These are phyloP conservation scores for Drechslerella dactyloides DNA, from an alignment of 2,329 filamentous ascomycete genomes.

Conservation along the genomic window DNA sequence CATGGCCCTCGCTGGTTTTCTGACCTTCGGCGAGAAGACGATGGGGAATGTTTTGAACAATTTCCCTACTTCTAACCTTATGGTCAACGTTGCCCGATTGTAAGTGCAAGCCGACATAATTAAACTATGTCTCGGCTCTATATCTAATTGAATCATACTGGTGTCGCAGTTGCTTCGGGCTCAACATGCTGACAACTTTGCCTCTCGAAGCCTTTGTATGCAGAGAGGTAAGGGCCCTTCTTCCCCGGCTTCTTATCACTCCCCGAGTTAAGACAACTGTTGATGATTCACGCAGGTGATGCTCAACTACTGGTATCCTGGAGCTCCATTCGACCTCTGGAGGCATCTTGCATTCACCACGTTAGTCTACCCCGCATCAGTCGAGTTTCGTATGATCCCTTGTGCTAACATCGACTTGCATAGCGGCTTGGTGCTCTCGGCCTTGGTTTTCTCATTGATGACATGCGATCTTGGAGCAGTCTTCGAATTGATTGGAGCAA, in stretches of 20 bases:
- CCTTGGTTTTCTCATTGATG: conserved; percentile 77
- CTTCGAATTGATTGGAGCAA: conserved; percentile 94
- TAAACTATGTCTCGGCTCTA: background rate
- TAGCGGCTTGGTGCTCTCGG: conserved; percentile 72
- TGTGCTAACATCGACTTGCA: background rate
- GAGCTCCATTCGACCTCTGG: conserved; percentile 78
- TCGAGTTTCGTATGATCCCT: background rate
- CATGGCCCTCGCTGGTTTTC: conserved; percentile 86
- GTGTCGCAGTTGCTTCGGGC: conserved; percentile 73
- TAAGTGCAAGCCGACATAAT: conserved; percentile 56
- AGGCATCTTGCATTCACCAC: conserved; percentile 88
- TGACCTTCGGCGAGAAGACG: conserved; percentile 90
- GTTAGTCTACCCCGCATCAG: conserved; percentile 30
- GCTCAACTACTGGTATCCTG: conserved; percentile 64
- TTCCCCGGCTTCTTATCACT: conserved; percentile 76
- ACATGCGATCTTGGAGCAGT: conserved; percentile 94
- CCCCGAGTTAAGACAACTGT: conserved; percentile 67
- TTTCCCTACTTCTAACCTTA: conserved; percentile 84
- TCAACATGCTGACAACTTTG: conserved; percentile 98
- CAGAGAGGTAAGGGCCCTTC: conserved; percentile 69
- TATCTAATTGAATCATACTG: background rate
- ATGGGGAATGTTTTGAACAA: conserved; percentile 98
- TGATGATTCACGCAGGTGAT: conserved; percentile 48
- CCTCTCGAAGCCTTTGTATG: conserved; percentile 98
- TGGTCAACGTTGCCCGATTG: conserved; percentile 93